These are phyloP conservation scores for Globisporangium lucens DNA, from an alignment of 352 stramenopile species.

Conservation along the genomic window DNA sequence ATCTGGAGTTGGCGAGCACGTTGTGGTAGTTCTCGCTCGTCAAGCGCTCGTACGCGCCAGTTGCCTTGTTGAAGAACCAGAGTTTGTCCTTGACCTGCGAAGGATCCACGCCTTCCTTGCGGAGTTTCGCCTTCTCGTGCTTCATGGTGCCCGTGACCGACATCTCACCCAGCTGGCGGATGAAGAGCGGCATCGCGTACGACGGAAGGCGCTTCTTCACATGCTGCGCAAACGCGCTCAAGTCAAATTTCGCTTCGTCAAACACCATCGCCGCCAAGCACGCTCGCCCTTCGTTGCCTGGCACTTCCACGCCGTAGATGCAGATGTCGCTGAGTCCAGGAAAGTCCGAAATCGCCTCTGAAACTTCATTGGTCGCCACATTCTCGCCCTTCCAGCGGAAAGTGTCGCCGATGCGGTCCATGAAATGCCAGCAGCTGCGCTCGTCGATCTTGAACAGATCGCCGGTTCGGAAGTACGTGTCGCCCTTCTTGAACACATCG, in stretches of 20 bases:
- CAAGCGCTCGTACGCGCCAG: slow-evolving; percentile 48
- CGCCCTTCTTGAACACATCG: slow-evolving; percentile 76
- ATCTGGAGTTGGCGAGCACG: slow-evolving; percentile 48
- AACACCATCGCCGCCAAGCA: slow-evolving; percentile 86
- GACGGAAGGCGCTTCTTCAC: slow-evolving; percentile 45
- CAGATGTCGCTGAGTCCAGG: slow-evolving; percentile 74
- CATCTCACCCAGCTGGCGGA: slow-evolving; percentile 71
- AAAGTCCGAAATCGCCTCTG: slow-evolving; percentile 74
- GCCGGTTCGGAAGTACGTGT: slow-evolving; percentile 90
- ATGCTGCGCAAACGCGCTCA: slow-evolving; percentile 50
- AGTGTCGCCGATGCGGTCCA: slow-evolving; percentile 91
- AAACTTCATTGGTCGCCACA: slow-evolving; percentile 89
- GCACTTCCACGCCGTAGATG: slow-evolving; percentile 73
- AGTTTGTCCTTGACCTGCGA: slow-evolving; percentile 48
- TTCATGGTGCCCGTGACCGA: slow-evolving; percentile 91
- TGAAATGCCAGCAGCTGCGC: slow-evolving; percentile 81
- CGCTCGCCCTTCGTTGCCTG: slow-evolving; percentile 72
- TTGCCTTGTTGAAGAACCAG: slow-evolving; percentile 54
- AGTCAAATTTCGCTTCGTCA: slow-evolving; percentile 50
- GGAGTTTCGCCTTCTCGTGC: slow-evolving; percentile 88
- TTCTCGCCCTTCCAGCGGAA: slow-evolving; percentile 95
- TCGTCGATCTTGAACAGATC: slow-evolving; percentile 87
- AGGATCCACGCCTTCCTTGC: slow-evolving; percentile 77
- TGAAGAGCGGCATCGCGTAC: slow-evolving; percentile 85
- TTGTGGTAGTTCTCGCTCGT: slow-evolving; percentile 57